phyloP scores from a whole-genome alignment of 2,329 filamentous ascomycete genomes.

The Triangularia verruculosa region DNA sequence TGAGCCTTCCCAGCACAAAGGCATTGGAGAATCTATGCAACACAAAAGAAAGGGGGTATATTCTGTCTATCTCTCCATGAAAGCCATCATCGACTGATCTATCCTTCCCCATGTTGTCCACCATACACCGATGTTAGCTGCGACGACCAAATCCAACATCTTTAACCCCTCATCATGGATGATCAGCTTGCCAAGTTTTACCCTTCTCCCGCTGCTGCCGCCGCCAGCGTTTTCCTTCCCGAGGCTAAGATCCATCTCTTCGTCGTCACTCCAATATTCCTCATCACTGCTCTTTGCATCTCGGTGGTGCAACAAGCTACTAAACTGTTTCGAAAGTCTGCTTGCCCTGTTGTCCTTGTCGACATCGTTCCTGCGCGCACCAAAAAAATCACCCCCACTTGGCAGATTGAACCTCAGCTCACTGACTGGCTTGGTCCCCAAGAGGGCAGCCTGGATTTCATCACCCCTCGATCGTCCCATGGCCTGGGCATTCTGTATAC shows the following conservation, averaged over 20 bases:
- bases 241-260: constrained; percentile 63
- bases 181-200: constrained; percentile 91
- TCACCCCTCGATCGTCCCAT: constrained; percentile 30
- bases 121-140: constrained; percentile 89
- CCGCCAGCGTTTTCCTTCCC: constrained; percentile 83
- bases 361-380: constrained; percentile 1
- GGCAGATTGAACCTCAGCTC: constrained; percentile 91
- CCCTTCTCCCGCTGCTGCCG: constrained; percentile 78
- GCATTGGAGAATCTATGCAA: no score
- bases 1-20: neutral
- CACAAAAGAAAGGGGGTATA: neutral
- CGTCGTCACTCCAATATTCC: constrained; percentile 33
- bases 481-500: constrained; percentile 31
- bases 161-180: constrained; percentile 86
- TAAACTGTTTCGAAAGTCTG: constrained; percentile 42
- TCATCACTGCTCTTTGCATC: constrained; percentile 28
- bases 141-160: constrained; percentile 91
- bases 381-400: constrained; percentile 32
- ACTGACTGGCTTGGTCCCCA: constrained; percentile 56
- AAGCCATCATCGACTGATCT: neutral
- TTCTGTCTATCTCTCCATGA: constrained; percentile 14
- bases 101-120: constrained; percentile 79
- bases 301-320: constrained; percentile 38
- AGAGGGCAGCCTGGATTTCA: constrained; percentile 31
- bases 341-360: neutral